Evolutionary conservation across 768 basidiomycete species (phyloP), one percentile per base, ranked within the genome.

Genomic region (Phlegmacium glaucopus): DNA sequence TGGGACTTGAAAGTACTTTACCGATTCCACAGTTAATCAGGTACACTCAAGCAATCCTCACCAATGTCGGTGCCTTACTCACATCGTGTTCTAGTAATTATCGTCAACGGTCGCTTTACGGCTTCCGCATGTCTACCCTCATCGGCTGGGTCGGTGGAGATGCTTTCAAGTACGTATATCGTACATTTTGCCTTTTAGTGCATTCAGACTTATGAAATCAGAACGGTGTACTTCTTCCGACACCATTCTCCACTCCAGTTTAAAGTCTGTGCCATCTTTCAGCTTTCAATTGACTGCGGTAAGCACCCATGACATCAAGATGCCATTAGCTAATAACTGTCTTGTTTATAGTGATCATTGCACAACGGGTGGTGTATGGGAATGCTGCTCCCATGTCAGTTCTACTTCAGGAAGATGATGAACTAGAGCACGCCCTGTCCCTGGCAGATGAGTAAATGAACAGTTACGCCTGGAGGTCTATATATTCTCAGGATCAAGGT

Each of bases 61-160:
- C 26, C 45, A 4, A 42, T 28, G 18, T 49, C 30, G 32, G 29
- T n/a, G 28, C 50, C 6, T 34, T 28, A 40, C 46, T 45, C 25
- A 47, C 17, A 39, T 25, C 12, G 49, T 46, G 9, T 45, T 25
- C 29, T 58, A 92, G 90, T 59, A 93, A 93, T 57, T 85, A 84
- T 62, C 81, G 80, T 44, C 85, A 83, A 57, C 78, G 78, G 35
- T 90, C 90, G 2, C 63, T 93, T 39, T 90, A 90, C 65, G 90
- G 90, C 29, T 93, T 93, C 67, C 80, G 90, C 28, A 77, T 80
- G 65, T 88, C 89, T 6, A 93, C 90, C 2, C 65, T 93, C 41
- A 59, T 90, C 29, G 90, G 90, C 26, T 92, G 90, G 90, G 69
- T 80, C 39, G 88, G 85, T 49, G 90, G 90, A 53, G 90, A 93